These are phyloP conservation scores for Chloromonas sp. DNA, from an alignment of 163 green algal genomes.

Conservation along the genomic window DNA sequence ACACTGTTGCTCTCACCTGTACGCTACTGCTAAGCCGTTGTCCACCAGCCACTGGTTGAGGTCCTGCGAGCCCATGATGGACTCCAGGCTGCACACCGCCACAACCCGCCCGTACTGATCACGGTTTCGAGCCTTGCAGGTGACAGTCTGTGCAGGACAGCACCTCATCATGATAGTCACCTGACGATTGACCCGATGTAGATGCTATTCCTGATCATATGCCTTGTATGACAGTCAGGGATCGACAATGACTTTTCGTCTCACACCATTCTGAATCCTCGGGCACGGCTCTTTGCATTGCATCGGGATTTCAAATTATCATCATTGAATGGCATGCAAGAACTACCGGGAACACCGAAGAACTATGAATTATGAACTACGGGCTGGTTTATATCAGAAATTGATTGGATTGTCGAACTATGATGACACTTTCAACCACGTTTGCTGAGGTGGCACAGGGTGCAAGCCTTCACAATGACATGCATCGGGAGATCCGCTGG, in stretches of 20 bases:
- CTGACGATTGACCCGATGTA: too few species aligned
- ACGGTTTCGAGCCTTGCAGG: conserved; percentile 50
- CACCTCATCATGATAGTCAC: not conserved
- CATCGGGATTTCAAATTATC: too few species aligned
- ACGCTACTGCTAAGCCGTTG: conserved; percentile 65
- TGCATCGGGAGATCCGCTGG: too few species aligned
- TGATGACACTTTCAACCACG: too few species aligned
- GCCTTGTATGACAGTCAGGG: not conserved
- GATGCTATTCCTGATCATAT: too few species aligned
- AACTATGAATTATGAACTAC: too few species aligned
- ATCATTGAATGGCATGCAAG: too few species aligned
- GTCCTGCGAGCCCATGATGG: conserved; percentile 20
- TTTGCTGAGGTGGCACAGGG: too few species aligned
- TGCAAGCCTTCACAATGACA: too few species aligned
- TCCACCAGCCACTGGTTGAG: conserved; percentile 61
- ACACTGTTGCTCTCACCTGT: conserved; percentile 35
- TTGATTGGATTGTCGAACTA: too few species aligned
- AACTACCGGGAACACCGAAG: too few species aligned
- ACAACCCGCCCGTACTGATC: conserved; percentile 70
- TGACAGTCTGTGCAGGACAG: conserved; percentile 19
- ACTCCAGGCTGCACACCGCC: conserved; percentile 38
- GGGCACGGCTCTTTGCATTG: not conserved
- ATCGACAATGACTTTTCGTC: not conserved
- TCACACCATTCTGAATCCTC: not conserved
- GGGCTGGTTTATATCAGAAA: too few species aligned